Evolutionary conservation across 1,284 basidiomycete genomes (phyloP).

Genomic region (Singerocomus inundabilis): DNA sequence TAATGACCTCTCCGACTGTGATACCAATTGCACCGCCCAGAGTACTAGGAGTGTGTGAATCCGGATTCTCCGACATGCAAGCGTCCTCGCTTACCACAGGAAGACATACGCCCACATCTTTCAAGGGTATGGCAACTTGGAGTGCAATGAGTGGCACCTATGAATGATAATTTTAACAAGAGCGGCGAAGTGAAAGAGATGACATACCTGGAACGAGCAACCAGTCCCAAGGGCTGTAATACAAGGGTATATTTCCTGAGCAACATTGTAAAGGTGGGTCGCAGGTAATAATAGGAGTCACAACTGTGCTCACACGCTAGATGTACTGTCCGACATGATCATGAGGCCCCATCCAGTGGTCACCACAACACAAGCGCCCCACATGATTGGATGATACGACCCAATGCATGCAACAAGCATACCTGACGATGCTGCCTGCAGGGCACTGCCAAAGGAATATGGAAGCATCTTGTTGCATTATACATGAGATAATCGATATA

Average conservation of each 20-base stretch:
- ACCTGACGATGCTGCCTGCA: conserved; percentile 37
- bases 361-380: conserved; percentile 32
- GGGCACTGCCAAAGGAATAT: conserved; percentile 38
- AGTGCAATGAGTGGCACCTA: conserved; percentile 37
- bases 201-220: conserved; percentile 36
- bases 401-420: conserved; percentile 37
- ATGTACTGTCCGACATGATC: conserved; percentile 34
- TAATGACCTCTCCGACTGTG: conserved; percentile 33
- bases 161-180: neutral
- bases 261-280: conserved; percentile 18
- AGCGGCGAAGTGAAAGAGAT: too few relatives aligned
- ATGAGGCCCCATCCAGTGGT: conserved; percentile 38
- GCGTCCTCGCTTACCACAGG: conserved; percentile 28
- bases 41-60: conserved; percentile 18
- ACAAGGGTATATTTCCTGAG: conserved; percentile 36
- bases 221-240: conserved; percentile 38
- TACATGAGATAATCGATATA: neutral
- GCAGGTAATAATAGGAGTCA: neutral
- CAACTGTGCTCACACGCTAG: conserved; percentile 21
- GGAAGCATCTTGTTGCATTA: conserved; percentile 39
- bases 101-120: conserved; percentile 40
- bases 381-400: conserved; percentile 40
- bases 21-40: conserved; percentile 42
- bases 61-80: neutral
- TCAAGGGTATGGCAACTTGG: conserved; percentile 47